A percentile compares a stretch with the other conserved stretches of the same genome.
Evolutionary conservation across 2,329 filamentous ascomycete genomes (phyloP).

Genomic region (Phialophora macrospora): DNA sequence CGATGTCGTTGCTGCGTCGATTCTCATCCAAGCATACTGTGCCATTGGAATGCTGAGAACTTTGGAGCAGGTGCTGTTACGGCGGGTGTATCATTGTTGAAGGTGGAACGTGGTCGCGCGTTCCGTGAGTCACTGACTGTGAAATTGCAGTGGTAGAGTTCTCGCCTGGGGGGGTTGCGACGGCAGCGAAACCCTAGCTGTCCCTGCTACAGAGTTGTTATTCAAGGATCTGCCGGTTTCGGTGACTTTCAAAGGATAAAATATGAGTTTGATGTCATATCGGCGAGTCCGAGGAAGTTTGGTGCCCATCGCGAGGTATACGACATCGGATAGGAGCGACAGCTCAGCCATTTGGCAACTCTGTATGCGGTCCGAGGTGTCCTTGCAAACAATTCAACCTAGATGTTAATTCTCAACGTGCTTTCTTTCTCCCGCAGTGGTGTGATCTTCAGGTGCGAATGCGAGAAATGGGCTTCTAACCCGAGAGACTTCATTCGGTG

Average conservation of each 20-base stretch:
- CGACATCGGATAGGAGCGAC: background rate
- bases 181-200: background rate
- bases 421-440: background rate
- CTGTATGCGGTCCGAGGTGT: background rate
- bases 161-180: background rate
- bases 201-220: background rate
- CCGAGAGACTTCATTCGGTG: background rate
- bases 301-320: background rate
- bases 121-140: background rate
- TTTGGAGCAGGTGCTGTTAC: background rate
- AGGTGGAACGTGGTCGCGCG: background rate
- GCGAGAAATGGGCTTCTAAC: slow-evolving; percentile 1
- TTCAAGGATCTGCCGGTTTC: background rate
- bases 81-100: background rate
- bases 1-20: background rate
- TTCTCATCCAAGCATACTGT: background rate
- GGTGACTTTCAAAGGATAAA: background rate
- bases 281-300: background rate
- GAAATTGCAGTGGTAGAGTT: background rate
- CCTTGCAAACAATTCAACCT: background rate
- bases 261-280: background rate
- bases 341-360: background rate
- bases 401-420: background rate
- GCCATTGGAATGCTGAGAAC: background rate
- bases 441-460: background rate